Base-by-base conservation (phyloP, 1,284 basidiomycete species). In the Cystobasidium pallidum region DNA sequence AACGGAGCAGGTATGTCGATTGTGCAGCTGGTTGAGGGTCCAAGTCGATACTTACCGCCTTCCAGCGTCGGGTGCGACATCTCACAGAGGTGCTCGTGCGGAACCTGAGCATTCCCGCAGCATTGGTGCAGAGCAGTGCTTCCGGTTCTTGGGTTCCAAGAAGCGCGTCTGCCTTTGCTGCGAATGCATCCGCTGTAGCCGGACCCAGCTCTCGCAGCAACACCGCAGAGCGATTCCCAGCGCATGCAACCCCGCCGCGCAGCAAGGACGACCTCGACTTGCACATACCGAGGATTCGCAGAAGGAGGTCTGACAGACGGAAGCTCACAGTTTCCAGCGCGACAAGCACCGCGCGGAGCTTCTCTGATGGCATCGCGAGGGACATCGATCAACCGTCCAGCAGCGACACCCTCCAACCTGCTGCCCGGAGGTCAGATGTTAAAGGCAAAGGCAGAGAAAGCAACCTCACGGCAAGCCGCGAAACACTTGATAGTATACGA, bases 61-160 rank as follows among this genome's bases (percentile, higher is more conserved):
- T 13, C 26, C 39, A 91, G 86, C 86, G 86, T 76, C 88, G 88
- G 47, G 83, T 91, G 74, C 86, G 90, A 75, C 90, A 92, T 81
- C 84, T 92, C 63, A 84, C 85, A 57, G 84, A 86, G 43, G 83
- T 92, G 71, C 88, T 90, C 81, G 83, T 92, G 75, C 86, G 88
- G 74, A 92, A 92, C 78, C 83, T 92, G 49, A 90, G 90, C 13
- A 89, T 89, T 1, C 62, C 62, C 3, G 62, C 62, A 1, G 30
- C 62, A 3, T 51, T 64, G 19, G 45, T 24, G 30, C 90, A 90
- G 79, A 90, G 91, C 47, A 15, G n/a, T 19, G 43, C 36, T 28
- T 51, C 26, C 32, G 4, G 52, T 13, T 24, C 24, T 34, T 24
- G n/a, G 3, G 6, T 55, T 30, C 34, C 39, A 32, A 66, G 36